A percentile compares a stretch with the other conserved stretches of the same genome.
phyloP scores from a whole-genome alignment of 139 green algal genomes.

The Pedinophyceae sp. region DNA sequence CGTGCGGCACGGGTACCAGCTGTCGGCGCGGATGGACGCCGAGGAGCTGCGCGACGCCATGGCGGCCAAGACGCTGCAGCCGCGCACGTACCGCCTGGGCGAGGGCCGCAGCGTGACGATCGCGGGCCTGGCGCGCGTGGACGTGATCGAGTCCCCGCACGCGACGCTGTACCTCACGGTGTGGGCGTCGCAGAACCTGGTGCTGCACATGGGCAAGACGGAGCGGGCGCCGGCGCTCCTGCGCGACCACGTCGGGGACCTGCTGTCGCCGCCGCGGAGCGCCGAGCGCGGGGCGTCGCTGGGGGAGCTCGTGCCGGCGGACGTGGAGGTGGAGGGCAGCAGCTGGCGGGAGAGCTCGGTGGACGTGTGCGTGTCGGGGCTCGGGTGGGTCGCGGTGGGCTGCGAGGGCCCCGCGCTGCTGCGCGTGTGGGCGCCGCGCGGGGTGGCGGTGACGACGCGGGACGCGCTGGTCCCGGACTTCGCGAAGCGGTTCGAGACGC shows the following conservation, averaged over 20 bases:
- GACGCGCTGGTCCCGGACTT: slow-evolving; percentile 71
- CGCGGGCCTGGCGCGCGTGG: slow-evolving; percentile 74
- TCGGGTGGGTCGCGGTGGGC: slow-evolving; percentile 82
- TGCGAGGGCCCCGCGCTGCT: slow-evolving; percentile 49
- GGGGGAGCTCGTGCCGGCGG: slow-evolving; percentile 10
- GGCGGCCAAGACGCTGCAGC: slow-evolving; percentile 33
- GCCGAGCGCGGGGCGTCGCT: slow-evolving; percentile 13
- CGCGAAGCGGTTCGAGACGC: slow-evolving; percentile 47
- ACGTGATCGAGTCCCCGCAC: slow-evolving; percentile 45
- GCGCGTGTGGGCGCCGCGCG: slow-evolving; percentile 57
- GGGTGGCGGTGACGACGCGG: slow-evolving; percentile 62
- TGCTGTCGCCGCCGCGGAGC: slow-evolving; percentile 44
- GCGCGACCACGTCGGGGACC: slow-evolving; percentile 29
- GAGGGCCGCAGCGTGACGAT: slow-evolving; percentile 56
- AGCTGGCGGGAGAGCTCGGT: slow-evolving; percentile 25
- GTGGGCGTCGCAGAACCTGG: slow-evolving; percentile 56
- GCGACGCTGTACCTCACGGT: slow-evolving; percentile 85
- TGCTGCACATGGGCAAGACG: slow-evolving; percentile 69
- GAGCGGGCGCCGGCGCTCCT: slow-evolving; percentile 43
- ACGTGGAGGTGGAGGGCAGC: slow-evolving; percentile 31
- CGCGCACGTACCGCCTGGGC: slow-evolving; percentile 70
- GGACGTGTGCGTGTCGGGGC: slow-evolving; percentile 41
- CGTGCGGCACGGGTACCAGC: slow-evolving; percentile 77
- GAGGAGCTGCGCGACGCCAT: slow-evolving; percentile 43
- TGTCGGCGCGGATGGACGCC: slow-evolving; percentile 38